phyloP scores from a whole-genome alignment of 169 alveolate species.

The Theileria orientalis region DNA sequence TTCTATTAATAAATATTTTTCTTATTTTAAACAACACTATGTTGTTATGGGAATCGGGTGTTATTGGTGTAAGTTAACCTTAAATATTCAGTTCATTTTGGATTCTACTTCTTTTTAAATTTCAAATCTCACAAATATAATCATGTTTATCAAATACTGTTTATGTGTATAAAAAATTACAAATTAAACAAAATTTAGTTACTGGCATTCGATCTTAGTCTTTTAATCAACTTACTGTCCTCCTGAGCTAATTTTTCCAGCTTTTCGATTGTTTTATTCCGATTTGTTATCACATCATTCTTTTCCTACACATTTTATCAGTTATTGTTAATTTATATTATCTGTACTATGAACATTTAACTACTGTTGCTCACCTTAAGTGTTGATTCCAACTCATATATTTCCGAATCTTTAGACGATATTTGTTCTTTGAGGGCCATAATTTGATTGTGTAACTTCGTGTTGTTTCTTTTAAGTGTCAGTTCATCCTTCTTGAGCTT shows the following conservation, averaged over 20 bases:
- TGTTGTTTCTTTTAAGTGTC: not conserved
- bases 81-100: no score
- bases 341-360: not conserved
- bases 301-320: slow-evolving; percentile 4
- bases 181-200: not conserved
- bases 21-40: not conserved
- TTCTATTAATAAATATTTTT: no score
- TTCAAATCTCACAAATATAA: no score
- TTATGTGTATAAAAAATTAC: not conserved
- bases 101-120: no score
- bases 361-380: slow-evolving; percentile 8
- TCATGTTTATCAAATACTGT: no score
- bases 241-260: slow-evolving; percentile 21
- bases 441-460: not conserved
- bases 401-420: not conserved
- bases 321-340: not conserved
- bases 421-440: not conserved
- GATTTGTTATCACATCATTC: slow-evolving; percentile 14
- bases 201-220: not conserved
- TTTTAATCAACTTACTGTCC: slow-evolving; percentile 27
- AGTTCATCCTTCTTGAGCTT: slow-evolving; percentile 1
- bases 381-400: slow-evolving; percentile 9
- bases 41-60: not conserved
- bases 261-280: slow-evolving; percentile 9
- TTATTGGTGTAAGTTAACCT: no score